A percentile compares a stretch with the other conserved stretches of the same genome.
Evolutionary conservation across 2,329 filamentous ascomycete genomes (phyloP).

Genomic region (Cyphellophora europaea): DNA sequence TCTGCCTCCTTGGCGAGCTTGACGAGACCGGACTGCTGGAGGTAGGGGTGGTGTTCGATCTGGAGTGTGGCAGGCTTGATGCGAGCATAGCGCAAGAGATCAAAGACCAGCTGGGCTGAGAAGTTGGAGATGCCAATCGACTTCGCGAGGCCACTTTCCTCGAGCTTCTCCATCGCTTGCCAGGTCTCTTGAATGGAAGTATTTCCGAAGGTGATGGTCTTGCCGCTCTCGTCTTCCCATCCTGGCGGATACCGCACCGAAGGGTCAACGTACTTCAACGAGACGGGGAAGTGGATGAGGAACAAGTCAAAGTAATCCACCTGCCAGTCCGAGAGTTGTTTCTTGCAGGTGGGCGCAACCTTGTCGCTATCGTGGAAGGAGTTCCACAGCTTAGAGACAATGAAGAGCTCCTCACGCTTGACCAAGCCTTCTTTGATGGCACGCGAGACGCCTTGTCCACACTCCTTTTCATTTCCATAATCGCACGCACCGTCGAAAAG

Average conservation of each 20-base stretch:
- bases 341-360: conserved; percentile 38
- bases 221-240: conserved; percentile 14
- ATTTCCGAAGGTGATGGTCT: conserved; percentile 15
- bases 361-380: conserved; percentile 22
- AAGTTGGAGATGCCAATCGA: conserved; percentile 69
- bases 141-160: conserved; percentile 47
- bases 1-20: conserved; percentile 16
- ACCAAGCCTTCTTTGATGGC: conserved; percentile 25
- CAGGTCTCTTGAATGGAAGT: conserved; percentile 34
- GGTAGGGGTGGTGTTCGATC: conserved; percentile 22
- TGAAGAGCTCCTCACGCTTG: conserved; percentile 26
- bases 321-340: conserved; percentile 50
- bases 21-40: conserved; percentile 22
- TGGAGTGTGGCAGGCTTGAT: conserved; percentile 22
- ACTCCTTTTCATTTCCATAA: conserved; percentile 35
- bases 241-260: conserved; percentile 10
- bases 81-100: conserved; percentile 26
- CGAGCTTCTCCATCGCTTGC: conserved; percentile 52
- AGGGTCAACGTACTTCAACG: conserved; percentile 13
- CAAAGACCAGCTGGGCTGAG: conserved; percentile 30
- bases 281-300: conserved; percentile 35
- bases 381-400: conserved; percentile 32
- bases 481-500: conserved; percentile 42
- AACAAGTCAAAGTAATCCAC: conserved; percentile 61
- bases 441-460: conserved; percentile 26